Evolutionary conservation across 83 land plant genomes (phyloP), one percentile per base, ranked within the genome.

Genomic region (Picea engelmannii): DNA sequence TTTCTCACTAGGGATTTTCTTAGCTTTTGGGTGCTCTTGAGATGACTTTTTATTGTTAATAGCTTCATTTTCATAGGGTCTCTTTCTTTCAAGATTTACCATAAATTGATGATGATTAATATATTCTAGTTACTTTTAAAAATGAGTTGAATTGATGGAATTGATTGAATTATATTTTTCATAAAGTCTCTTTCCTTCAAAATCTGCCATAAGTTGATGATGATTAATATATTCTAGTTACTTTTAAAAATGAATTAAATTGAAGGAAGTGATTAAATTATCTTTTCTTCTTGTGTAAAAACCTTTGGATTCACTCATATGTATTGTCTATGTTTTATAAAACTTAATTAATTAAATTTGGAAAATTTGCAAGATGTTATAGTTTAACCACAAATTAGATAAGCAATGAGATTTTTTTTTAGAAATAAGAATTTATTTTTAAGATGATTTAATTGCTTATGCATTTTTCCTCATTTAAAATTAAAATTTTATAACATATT

Each of bases 41-140:
- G 25, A 25, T 87, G 89, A 1, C 99, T 98, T n/a, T 86, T 86
- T 27, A 95, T 91, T 6, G 95, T 88, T 83, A 95, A 97, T 47
- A 97, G 84, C 94, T 95, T 95, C 18, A 89, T 73, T 52, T 84
- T 88, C 62, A 97, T 98, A 7, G 98, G 98, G n/a, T 97, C 98
- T 61, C 98, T 95, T 87, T 95, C 96, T 60, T 93, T 82, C 2
- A 95, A 83, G 9, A 97, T 86, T 98, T 97, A 88, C 3, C 58
- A 55, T 12, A 11, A 52, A 62, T 60, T 17, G 23, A 31, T 31
- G 63, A 35, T 15, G 24, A 42, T 31, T 12, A 65, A 6, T 5
- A 42, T 6, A 42, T 44, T 5, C 6, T 38, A n/a, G 3, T 35
- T 38, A 17, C 1, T 10, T 20, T 69, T 66, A 58, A 61, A 79